Evolutionary conservation across 768 basidiomycete genomes (phyloP).

Genomic region (Hemileccinum impolitum): DNA sequence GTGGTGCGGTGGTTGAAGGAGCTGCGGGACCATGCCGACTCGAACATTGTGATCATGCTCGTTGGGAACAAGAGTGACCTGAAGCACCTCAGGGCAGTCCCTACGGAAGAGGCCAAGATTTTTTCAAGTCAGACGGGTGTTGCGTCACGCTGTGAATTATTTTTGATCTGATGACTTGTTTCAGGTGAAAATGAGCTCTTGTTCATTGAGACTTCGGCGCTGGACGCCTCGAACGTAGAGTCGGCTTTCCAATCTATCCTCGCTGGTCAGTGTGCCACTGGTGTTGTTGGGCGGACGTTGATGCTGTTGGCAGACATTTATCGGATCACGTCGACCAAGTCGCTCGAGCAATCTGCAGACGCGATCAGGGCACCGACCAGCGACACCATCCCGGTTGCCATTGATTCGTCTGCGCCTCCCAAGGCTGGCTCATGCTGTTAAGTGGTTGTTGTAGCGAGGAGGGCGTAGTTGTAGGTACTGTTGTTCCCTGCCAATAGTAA

Average conservation of each 20-base stretch:
- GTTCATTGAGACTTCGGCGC: conserved; percentile 98
- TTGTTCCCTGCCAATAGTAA: conserved; percentile 26
- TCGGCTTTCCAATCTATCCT: conserved; percentile 96
- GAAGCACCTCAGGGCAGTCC: conserved; percentile 93
- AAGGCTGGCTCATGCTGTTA: conserved; percentile 66
- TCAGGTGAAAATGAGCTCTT: conserved; percentile 87
- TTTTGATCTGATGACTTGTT: conserved; percentile 1
- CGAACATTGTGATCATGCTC: conserved; percentile 93
- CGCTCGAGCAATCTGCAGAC: conserved; percentile 80
- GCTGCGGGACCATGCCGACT: conserved; percentile 90
- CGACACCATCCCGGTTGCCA: conserved; percentile 80
- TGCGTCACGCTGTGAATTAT: background rate
- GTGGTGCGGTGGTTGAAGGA: conserved; percentile 97
- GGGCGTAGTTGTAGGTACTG: conserved; percentile 17
- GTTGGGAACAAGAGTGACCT: conserved; percentile 99
- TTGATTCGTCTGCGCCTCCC: conserved; percentile 52
- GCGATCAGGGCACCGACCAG: conserved; percentile 76
- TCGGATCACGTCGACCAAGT: conserved; percentile 94
- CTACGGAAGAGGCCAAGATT: conserved; percentile 94
- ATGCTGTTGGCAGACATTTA: conserved; percentile 73
- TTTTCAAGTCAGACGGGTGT: conserved; percentile 67
- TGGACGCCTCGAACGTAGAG: conserved; percentile 99
- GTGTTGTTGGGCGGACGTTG: background rate
- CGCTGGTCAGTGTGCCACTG: conserved; percentile 54
- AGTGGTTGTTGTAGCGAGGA: conserved; percentile 12